phyloP scores from a whole-genome alignment of 768 basidiomycete genomes.

The Pleurotus sapidus region DNA sequence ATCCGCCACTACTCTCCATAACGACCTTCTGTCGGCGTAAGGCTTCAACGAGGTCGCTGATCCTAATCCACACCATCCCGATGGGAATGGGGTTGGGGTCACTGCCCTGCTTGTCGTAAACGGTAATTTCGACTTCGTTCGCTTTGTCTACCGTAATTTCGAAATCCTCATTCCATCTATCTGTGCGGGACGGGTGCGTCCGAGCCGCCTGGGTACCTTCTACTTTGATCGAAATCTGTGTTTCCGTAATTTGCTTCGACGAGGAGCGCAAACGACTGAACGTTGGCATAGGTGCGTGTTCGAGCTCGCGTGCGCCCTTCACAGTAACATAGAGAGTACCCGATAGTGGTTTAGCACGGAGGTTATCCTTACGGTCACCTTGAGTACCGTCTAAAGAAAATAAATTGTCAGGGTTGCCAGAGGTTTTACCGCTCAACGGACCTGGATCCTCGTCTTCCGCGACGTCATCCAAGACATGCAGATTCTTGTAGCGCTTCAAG shows the following conservation, averaged over 20 bases:
- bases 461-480: constrained; percentile 89
- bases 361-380: constrained; percentile 87
- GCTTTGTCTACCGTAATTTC: constrained; percentile 97
- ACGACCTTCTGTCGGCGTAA: constrained; percentile 89
- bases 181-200: constrained; percentile 90
- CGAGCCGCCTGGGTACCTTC: constrained; percentile 92
- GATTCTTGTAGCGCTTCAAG: constrained; percentile 92
- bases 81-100: constrained; percentile 85
- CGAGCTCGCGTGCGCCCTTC: constrained; percentile 89
- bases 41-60: constrained; percentile 92
- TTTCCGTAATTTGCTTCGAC: constrained; percentile 79
- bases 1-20: constrained; percentile 83
- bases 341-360: constrained; percentile 90
- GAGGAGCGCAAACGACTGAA: constrained; percentile 63
- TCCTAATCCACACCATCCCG: constrained; percentile 91
- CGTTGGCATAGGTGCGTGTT: constrained; percentile 80
- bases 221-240: constrained; percentile 90
- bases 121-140: constrained; percentile 95
- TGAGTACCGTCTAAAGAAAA: constrained; percentile 46
- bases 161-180: constrained; percentile 98
- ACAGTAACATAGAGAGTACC: constrained; percentile 89
- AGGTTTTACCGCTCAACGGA: constrained; percentile 26
- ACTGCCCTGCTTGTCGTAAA: constrained; percentile 88
- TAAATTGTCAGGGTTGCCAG: background rate
- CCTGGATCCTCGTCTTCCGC: constrained; percentile 83